These are phyloP conservation scores for Botryotinia globosa DNA, from an alignment of 2,329 filamentous ascomycete genomes.

Conservation along the genomic window DNA sequence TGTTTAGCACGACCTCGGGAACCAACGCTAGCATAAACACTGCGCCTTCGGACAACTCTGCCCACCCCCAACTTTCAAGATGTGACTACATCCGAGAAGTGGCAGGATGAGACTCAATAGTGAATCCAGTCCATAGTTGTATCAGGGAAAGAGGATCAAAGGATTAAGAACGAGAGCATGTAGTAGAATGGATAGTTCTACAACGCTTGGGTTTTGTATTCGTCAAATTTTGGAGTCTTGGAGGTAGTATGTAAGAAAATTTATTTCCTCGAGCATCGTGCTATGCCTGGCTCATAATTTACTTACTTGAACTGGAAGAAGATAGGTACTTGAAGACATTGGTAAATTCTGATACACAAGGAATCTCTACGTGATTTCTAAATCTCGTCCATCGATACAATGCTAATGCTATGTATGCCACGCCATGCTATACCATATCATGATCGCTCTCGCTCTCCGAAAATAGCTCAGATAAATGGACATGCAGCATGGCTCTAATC, in stretches of 20 bases:
- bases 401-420: neutral
- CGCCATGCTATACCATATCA: neutral
- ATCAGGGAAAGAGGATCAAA: neutral
- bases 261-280: too few species aligned
- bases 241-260: neutral
- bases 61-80: too few species aligned
- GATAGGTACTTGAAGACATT: neutral
- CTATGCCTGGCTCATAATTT: neutral
- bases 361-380: neutral
- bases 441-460: neutral
- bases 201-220: too few species aligned
- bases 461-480: neutral
- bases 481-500: neutral
- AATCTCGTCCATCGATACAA: neutral
- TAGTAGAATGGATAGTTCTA: neutral
- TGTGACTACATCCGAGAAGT: too few species aligned
- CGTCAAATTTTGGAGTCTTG: neutral
- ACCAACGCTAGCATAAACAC: too few species aligned
- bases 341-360: neutral
- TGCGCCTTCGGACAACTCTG: too few species aligned
- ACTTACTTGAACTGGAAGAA: too few species aligned
- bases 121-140: neutral
- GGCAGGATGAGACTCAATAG: neutral
- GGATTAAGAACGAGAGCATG: neutral
- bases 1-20: too few species aligned